Base-by-base conservation (phyloP, 1,139 yeast species). In the Geotrichum fermentans region DNA sequence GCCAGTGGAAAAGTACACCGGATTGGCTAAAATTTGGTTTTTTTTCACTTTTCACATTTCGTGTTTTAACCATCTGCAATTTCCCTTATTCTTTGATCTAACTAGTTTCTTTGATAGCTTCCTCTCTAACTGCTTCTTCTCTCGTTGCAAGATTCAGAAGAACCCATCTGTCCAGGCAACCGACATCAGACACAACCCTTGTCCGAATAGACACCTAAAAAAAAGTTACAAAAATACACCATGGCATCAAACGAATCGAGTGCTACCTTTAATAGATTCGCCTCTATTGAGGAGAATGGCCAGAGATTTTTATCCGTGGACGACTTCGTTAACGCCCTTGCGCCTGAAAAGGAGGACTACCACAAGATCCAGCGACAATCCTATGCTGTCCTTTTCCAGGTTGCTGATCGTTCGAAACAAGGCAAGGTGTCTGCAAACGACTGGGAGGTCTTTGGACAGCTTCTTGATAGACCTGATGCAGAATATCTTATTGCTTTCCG, bases 281-380 rank as follows among this genome's bases (percentile, higher is more conserved):
- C 53, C 7, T 50, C 53, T 7, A 50, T 50, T 13, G 47, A 39
- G 16, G 50, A 46, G 24, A 40, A 73, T 59, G 63, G 73, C 69
- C 61, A 74, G 61, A 54, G 72, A 57, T 65, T 70, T 74, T 61
- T 75, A 69, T 76, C 79, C 64, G 50, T 75, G 64, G 65, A 62
- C 33, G 72, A 70, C 55, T 71, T 71, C 49, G 61, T 72, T 37
- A 56, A 65, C 48, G 74, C 75, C 21, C 61, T 72, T 46, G 74
- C 74, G 1, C 75, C 75, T 32, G 61, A 65, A 21, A 59, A 66
- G 45, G 73, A 71, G 57, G 70, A 71, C 56, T 71, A 69, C 61
- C 67, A 62, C 56, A 70, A 70, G 55, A 69, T 72, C 55, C 56
- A 64, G 44, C 66, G 75, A 26, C 62, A 67, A 52, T 68, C 74